These are phyloP conservation scores for Neonectria sp. DNA, from an alignment of 2,329 filamentous ascomycete species.

Conservation along the genomic window DNA sequence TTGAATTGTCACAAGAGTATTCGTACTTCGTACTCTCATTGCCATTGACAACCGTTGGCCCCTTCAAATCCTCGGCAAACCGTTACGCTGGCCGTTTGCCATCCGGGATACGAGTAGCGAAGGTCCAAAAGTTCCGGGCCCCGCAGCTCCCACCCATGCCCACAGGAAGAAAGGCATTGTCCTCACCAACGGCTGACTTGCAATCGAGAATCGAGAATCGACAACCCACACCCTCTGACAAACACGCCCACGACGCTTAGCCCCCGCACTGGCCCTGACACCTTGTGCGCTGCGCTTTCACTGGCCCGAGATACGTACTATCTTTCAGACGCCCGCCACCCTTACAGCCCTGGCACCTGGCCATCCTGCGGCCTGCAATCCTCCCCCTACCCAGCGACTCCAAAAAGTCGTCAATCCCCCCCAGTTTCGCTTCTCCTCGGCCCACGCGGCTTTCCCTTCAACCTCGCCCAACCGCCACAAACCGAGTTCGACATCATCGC, in stretches of 20 bases:
- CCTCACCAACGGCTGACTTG: background rate
- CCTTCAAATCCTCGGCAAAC: background rate
- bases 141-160: background rate
- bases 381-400: conserved; percentile 43
- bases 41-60: background rate
- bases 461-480: conserved; percentile 54
- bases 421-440: conserved; percentile 46
- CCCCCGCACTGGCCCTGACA: conserved; percentile 8
- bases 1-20: background rate
- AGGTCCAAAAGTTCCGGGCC: background rate
- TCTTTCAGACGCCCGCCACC: conserved; percentile 21
- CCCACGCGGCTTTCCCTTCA: conserved; percentile 42
- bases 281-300: conserved; percentile 1
- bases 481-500: conserved; percentile 39
- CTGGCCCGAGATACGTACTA: conserved; percentile 16
- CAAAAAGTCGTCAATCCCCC: conserved; percentile 44
- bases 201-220: background rate
- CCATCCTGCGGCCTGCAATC: conserved; percentile 6
- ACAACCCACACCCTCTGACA: conserved; percentile 1
- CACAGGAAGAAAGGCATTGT: conserved; percentile 2
- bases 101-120: background rate
- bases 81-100: background rate
- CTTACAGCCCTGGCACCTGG: background rate
- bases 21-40: background rate
- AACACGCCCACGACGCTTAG: conserved; percentile 1